Base-by-base conservation (phyloP, 2,329 filamentous ascomycete genomes). In the Ilyonectria robusta region DNA sequence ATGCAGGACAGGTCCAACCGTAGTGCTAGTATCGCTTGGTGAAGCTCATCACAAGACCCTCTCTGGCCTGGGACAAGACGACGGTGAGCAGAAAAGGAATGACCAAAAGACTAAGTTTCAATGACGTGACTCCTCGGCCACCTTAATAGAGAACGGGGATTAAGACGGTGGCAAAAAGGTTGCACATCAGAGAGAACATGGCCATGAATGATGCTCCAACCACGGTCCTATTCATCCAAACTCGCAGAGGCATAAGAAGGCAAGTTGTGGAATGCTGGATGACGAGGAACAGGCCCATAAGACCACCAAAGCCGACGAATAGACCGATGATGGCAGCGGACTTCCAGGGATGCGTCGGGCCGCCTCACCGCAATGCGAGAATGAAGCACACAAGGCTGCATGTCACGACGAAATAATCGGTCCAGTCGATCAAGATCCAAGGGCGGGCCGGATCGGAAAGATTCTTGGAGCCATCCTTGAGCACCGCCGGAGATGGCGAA, bases 181-280 rank as follows among this genome's bases (percentile, higher is more conserved):
- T 59, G 17, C 57, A 50, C 57, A 59, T 59, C 13, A 59, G 46
- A 4, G 57, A 51, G 37, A 59, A 51, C 46, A 59, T 51, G 57
- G 57, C 47, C 57, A 59, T 59, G n/a, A 59, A 42, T 15, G 57
- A 33, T 1, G 46, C 57, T 4, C 19, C 57, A 17, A 59, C 46
- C 15, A 59, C 57, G 6, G 57, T 59, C 9, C 46, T 50, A 33
- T 59, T 59, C 21, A 26, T 59, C 57, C 46, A 59, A 40, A 46
- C 46, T 1, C 44, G 3, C 7, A 59, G 21, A 11, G 44, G 57
- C 44, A 59, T 59, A n/a, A 59, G 37, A 9, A 46, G 57, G 44
- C 46, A 59, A 6, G 57, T 11, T 17, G 57, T 26, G 10, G 31
- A 42, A 31, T 59, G 33, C 19, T 59, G 44, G 11, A 59, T 59